These are phyloP conservation scores for Phanerodontia chrysosporium DNA, from an alignment of 768 basidiomycete species.

Conservation along the genomic window DNA sequence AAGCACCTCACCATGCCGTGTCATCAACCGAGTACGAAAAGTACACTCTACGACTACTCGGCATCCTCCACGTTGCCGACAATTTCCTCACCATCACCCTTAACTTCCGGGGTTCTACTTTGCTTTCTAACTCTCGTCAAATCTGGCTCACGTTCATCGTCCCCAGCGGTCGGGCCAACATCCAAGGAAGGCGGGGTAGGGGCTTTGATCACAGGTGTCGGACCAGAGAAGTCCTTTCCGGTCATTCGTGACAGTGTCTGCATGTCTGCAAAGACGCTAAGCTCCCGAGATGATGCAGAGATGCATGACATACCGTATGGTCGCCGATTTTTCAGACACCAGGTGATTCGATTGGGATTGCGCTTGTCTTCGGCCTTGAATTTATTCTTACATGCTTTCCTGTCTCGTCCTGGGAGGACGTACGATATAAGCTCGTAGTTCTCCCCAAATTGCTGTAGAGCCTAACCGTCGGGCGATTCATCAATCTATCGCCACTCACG, in stretches of 20 bases:
- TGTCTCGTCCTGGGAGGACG: conserved; percentile 77
- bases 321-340: conserved; percentile 67
- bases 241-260: conserved; percentile 73
- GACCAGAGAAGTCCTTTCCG: conserved; percentile 82
- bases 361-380: conserved; percentile 88
- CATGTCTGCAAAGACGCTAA: conserved; percentile 50
- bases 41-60: not conserved
- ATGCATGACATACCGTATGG: conserved; percentile 60
- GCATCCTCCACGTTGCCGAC: conserved; percentile 26
- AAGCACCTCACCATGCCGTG: too few relatives aligned
- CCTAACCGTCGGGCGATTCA: conserved; percentile 38
- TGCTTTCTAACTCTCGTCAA: conserved; percentile 13
- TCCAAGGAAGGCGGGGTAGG: conserved; percentile 32
- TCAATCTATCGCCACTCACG: not conserved
- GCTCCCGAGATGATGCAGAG: not conserved
- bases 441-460: conserved; percentile 85
- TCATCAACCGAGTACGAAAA: too few relatives aligned
- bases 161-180: conserved; percentile 12
- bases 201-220: conserved; percentile 62
- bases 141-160: not conserved
- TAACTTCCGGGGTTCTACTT: conserved; percentile 15
- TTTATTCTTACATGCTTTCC: conserved; percentile 89
- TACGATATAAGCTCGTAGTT: conserved; percentile 91
- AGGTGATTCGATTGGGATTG: conserved; percentile 70
- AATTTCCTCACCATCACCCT: conserved; percentile 25